These are phyloP conservation scores for Ophiostoma piceae DNA, from an alignment of 2,329 filamentous ascomycete species.

Conservation along the genomic window DNA sequence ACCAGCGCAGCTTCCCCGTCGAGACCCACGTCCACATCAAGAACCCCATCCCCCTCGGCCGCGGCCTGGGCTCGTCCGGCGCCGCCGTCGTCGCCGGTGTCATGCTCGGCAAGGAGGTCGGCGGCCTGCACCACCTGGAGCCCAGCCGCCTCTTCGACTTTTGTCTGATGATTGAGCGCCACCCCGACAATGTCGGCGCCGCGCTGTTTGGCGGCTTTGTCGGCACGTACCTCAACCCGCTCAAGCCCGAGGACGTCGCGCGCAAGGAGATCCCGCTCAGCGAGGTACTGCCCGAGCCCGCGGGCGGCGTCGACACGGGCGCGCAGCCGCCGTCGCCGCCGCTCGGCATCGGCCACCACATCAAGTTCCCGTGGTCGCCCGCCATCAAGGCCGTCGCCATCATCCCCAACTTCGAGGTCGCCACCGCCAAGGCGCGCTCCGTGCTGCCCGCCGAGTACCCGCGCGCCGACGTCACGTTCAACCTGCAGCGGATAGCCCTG, in stretches of 20 bases:
- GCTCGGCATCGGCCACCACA: conserved; percentile 87
- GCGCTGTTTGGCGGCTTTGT: conserved; percentile 95
- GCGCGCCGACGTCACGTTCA: conserved; percentile 80
- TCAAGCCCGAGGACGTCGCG: conserved; percentile 81
- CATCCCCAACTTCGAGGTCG: conserved; percentile 91
- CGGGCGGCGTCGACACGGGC: conserved; percentile 87
- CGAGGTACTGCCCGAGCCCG: conserved; percentile 85
- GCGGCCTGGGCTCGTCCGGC: conserved; percentile 90
- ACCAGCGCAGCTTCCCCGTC: conserved; percentile 73
- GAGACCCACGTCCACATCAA: conserved; percentile 90
- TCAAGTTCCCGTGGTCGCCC: conserved; percentile 87
- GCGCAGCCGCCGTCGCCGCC: conserved; percentile 83
- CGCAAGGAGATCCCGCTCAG: conserved; percentile 89
- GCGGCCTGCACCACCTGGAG: conserved; percentile 65
- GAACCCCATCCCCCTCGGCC: conserved; percentile 89
- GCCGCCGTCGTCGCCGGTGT: conserved; percentile 94
- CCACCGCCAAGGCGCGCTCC: conserved; percentile 83
- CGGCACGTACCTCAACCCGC: conserved; percentile 89
- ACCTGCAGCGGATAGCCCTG: conserved; percentile 87
- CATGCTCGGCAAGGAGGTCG: conserved; percentile 85
- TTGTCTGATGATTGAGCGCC: conserved; percentile 93
- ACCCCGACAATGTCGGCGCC: conserved; percentile 91
- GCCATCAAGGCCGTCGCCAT: conserved; percentile 97
- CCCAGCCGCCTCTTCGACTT: conserved; percentile 87
- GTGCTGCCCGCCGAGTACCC: conserved; percentile 78